A percentile compares a stretch with the other conserved stretches of the same genome.
phyloP scores from a whole-genome alignment of 2,329 filamentous ascomycete genomes.

The Curvularia hawaiiensis region DNA sequence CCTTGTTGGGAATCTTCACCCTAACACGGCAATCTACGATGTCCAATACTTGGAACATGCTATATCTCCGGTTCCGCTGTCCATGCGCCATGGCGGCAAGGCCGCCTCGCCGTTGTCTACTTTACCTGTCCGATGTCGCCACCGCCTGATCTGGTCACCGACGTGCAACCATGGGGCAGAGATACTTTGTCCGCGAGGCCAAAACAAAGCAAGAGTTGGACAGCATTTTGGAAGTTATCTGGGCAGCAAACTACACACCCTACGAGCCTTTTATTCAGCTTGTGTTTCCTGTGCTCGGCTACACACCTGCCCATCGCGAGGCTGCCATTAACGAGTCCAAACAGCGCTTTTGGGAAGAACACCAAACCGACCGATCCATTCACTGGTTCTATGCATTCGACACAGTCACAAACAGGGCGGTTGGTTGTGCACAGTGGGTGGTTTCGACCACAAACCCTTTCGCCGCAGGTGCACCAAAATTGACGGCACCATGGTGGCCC shows the following conservation, averaged over 20 bases:
- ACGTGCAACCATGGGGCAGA: conserved; percentile 22
- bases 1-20: conserved; percentile 28
- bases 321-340: conserved; percentile 37
- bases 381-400: conserved; percentile 44
- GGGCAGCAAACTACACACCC: conserved; percentile 43
- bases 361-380: conserved; percentile 32
- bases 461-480: conserved; percentile 28
- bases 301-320: conserved; percentile 31
- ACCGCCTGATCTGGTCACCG: conserved; percentile 27
- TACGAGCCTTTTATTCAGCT: conserved; percentile 44
- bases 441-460: conserved; percentile 38
- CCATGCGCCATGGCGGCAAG: conserved; percentile 25
- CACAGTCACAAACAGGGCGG: conserved; percentile 22
- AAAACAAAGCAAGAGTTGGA: conserved; percentile 38
- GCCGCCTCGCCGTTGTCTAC: conserved; percentile 16
- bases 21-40: conserved; percentile 30
- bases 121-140: conserved; percentile 25
- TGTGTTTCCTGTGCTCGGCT: conserved; percentile 43
- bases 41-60: conserved; percentile 25
- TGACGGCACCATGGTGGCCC: conserved; percentile 45
- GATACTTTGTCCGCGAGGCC: conserved; percentile 36
- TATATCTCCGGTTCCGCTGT: conserved; percentile 36
- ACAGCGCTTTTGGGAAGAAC: conserved; percentile 38
- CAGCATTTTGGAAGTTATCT: conserved; percentile 40
- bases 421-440: conserved; percentile 44